These are phyloP conservation scores for Syzygium aromaticum DNA, from an alignment of 345 rosid species.

Conservation along the genomic window DNA sequence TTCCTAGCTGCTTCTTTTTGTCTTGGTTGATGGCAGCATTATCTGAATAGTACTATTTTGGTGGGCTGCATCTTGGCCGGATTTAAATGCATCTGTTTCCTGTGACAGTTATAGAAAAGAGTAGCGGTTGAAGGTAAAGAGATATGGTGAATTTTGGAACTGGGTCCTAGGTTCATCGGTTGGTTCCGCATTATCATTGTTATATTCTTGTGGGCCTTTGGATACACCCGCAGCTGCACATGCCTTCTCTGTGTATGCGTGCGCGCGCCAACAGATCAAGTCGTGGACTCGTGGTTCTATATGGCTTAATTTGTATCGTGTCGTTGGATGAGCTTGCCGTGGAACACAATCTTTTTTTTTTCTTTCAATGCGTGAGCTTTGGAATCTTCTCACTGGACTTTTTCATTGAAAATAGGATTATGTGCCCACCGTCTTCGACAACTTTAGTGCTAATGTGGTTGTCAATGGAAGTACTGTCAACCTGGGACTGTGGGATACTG, in stretches of 20 bases:
- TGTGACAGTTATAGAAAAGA: background rate
- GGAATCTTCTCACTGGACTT: conserved; percentile 1
- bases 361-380: background rate
- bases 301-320: background rate
- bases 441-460: conserved; percentile 93
- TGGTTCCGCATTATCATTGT: background rate
- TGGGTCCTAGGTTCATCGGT: background rate
- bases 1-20: background rate
- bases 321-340: background rate
- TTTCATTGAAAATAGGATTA: conserved; percentile 51
- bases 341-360: background rate
- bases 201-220: background rate
- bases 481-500: conserved; percentile 97
- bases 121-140: background rate
- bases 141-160: background rate
- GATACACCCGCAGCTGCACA: background rate
- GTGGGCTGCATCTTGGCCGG: background rate
- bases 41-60: background rate
- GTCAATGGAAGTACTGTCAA: conserved; percentile 86
- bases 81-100: background rate
- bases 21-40: background rate
- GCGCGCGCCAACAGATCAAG: background rate
- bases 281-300: background rate
- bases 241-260: background rate
- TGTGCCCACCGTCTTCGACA: conserved; percentile 91